A percentile compares a stretch with the other conserved stretches of the same genome.
Evolutionary conservation across 2,329 filamentous ascomycete genomes (phyloP).

Genomic region (Ramularia collo-cygni): DNA sequence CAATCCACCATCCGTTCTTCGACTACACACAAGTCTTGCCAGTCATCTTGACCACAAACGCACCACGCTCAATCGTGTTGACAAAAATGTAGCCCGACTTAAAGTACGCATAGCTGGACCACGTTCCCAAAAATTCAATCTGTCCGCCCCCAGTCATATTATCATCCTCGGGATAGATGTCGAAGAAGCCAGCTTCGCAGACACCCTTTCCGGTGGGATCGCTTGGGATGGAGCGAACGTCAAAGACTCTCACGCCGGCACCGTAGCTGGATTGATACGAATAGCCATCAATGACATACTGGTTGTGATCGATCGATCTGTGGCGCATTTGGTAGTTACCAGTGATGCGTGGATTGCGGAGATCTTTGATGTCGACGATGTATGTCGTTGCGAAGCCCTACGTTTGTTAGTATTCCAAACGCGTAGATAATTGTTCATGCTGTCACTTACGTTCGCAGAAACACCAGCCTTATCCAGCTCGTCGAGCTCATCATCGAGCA

Average conservation of each 20-base stretch:
- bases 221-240: constrained; percentile 29
- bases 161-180: constrained; percentile 46
- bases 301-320: constrained; percentile 35
- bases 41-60: constrained; percentile 40
- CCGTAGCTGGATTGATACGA: constrained; percentile 33
- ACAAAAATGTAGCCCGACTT: constrained; percentile 45
- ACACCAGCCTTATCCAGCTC: too few species aligned
- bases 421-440: too few species aligned
- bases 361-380: constrained; percentile 43
- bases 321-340: constrained; percentile 31
- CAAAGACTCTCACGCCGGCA: constrained; percentile 28
- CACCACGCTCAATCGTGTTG: constrained; percentile 48
- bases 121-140: constrained; percentile 36
- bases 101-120: constrained; percentile 46
- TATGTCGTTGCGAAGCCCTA: too few species aligned
- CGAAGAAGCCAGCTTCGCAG: constrained; percentile 43
- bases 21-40: too few species aligned
- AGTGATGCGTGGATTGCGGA: constrained; percentile 35
- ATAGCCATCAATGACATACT: constrained; percentile 32
- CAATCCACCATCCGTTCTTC: too few species aligned
- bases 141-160: too few species aligned
- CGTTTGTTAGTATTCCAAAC: too few species aligned
- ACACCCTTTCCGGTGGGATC: constrained; percentile 42
- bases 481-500: constrained; percentile 49
- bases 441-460: too few species aligned